These are phyloP conservation scores for Candida sanyaensis DNA, from an alignment of 1,139 yeast species.

Conservation along the genomic window DNA sequence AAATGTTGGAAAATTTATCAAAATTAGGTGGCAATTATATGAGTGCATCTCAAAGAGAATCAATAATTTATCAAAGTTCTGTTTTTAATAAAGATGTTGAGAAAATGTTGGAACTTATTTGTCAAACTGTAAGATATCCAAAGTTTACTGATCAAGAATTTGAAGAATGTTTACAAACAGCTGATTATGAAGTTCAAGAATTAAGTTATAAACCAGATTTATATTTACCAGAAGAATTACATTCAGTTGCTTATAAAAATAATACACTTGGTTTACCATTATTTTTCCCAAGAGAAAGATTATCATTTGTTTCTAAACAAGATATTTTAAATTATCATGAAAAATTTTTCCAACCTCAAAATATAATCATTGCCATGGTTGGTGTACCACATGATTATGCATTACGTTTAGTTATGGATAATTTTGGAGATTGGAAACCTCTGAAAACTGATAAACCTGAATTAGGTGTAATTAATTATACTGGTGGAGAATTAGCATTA, in stretches of 20 bases:
- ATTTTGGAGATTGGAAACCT: slow-evolving; percentile 64
- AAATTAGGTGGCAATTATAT: slow-evolving; percentile 91
- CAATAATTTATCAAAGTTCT: slow-evolving; percentile 91
- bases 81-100: slow-evolving; percentile 89
- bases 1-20: slow-evolving; percentile 77
- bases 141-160: slow-evolving; percentile 68
- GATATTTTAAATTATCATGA: slow-evolving; percentile 64
- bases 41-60: slow-evolving; percentile 91
- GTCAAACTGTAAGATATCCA: slow-evolving; percentile 83
- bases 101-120: slow-evolving; percentile 71
- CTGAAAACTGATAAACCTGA: slow-evolving; percentile 26
- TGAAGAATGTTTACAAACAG: slow-evolving; percentile 70
- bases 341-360: slow-evolving; percentile 74
- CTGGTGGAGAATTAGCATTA: slow-evolving; percentile 76
- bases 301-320: slow-evolving; percentile 54
- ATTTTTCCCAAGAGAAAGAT: slow-evolving; percentile 73
- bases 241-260: slow-evolving; percentile 72
- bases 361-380: slow-evolving; percentile 83
- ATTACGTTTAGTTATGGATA: slow-evolving; percentile 57
- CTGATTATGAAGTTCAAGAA: slow-evolving; percentile 81
- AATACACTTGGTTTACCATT: slow-evolving; percentile 86
- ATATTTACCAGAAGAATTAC: slow-evolving; percentile 84
- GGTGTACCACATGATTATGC: slow-evolving; percentile 81
- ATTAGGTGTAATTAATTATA: slow-evolving; percentile 57
- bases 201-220: slow-evolving; percentile 84